Conservation (phyloP, 176 grass and related monocot genomes). For the Phoenix roebelenii region DNA sequence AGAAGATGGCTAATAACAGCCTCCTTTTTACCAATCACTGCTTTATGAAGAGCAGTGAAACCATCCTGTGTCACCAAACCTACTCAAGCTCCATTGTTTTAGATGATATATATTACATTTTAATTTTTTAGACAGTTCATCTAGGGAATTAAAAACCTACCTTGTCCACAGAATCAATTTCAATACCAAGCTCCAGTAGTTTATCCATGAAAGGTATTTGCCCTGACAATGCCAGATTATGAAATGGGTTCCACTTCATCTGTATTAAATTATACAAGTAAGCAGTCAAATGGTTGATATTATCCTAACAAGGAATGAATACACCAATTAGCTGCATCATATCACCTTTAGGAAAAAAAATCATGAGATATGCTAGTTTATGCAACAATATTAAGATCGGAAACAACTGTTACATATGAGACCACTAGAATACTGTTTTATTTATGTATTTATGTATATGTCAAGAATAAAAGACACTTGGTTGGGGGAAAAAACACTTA, state of each 20-base stretch:
- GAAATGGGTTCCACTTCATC: conserved; percentile 77
- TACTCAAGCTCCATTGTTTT: neutral
- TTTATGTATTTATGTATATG: conserved; percentile 3
- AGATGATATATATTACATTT: neutral
- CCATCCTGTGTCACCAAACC: conserved; percentile 54
- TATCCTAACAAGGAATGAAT: no score
- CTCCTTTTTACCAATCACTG: conserved; percentile 87
- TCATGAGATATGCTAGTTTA: neutral
- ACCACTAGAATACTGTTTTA: no score
- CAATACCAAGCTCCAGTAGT: conserved; percentile 52
- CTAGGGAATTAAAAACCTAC: conserved; percentile 19
- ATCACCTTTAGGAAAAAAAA: neutral
- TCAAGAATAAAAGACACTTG: neutral
- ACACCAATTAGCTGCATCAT: neutral
- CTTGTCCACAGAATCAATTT: conserved; percentile 61
- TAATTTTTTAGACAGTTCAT: neutral
- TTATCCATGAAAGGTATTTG: conserved; percentile 88
- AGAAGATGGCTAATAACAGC: conserved; percentile 87
- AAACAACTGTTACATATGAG: no score
- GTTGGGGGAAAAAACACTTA: conserved; percentile 17
- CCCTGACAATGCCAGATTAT: conserved; percentile 50
- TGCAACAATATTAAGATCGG: neutral
- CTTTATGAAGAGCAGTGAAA: conserved; percentile 71
- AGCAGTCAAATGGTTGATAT: no score
- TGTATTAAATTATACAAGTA: conserved; percentile 31